Evolutionary conservation across 139 green algal species (phyloP), one percentile per base, ranked within the genome.

Genomic region (Picochlorum sp.): DNA sequence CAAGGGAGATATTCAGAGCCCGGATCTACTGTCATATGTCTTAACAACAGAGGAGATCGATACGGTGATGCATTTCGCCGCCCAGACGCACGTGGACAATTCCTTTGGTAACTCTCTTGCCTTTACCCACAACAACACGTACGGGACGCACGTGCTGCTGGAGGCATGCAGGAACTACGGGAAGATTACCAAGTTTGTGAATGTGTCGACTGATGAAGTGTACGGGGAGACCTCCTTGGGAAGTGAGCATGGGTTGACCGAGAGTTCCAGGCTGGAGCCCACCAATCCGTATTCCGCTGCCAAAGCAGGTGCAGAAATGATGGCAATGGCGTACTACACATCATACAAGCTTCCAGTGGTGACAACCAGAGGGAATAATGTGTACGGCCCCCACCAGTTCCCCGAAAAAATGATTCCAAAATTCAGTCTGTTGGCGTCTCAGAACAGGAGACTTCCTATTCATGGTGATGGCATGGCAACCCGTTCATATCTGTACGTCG

Each of bases 271-370:
- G 16, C 65, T 98, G 51, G 85, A 95, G 54, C 93, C 93, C 4
- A 98, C 93, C 54, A 98, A 98, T 77, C 93, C 93, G 8, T 98
- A 98, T 76, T 93, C 90, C 3, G 94, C 93, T 4, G 93, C 90
- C 63, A 98, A 95, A 80, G 89, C 89, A n/a, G 94, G 90, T 28
- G 94, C 94, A 18, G 94, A 99, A 80, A 96, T 99, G 85, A 86
- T 99, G 76, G 87, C 86, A 26, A 90, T 84, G 57, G 87, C 89
- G 1, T 97, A 97, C 70, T 73, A 79, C 60, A 82, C 73, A 30
- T 93, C 82, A 16, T 98, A 86, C 62, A 77, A 78, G 63, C 77
- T 96, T 75, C 90, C 90, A 20, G 85, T 87, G 66, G 95, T 99
- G 70, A 95, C 92, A 63, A 97, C 94, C 0, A 83, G 94, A 20